A percentile compares a stretch with the other conserved stretches of the same genome.
Conservation (phyloP, 2,329 filamentous ascomycete genomes). For the Aspergillus fumigatus region DNA sequence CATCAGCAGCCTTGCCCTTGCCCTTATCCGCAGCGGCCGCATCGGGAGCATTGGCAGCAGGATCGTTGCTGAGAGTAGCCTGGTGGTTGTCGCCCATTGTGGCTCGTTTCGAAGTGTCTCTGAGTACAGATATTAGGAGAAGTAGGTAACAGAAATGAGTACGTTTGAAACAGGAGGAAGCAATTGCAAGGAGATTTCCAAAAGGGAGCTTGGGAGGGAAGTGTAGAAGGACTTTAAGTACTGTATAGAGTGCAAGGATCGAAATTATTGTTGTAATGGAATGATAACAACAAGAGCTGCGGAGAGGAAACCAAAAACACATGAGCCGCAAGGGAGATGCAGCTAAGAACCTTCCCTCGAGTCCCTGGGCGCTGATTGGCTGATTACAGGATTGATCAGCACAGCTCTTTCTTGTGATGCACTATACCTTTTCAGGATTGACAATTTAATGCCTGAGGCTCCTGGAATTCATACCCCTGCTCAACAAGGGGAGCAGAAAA, state of each 20-base stretch:
- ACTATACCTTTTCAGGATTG: neutral
- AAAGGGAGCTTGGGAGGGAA: neutral
- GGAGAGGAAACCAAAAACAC: neutral
- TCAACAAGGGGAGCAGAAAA: neutral
- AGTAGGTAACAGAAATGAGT: constrained; percentile 10
- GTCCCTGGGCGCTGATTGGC: neutral
- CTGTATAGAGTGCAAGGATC: neutral
- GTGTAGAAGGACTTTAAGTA: neutral
- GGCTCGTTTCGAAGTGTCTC: constrained; percentile 7
- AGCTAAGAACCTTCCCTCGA: neutral
- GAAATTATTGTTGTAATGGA: neutral
- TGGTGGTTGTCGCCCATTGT: constrained; percentile 35
- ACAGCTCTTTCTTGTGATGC: neutral
- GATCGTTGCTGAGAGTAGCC: constrained; percentile 26
- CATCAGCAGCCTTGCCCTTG: constrained; percentile 71
- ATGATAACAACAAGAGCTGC: neutral
- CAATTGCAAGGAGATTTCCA: neutral
- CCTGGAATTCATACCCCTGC: neutral
- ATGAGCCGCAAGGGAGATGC: neutral
- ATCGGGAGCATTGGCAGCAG: constrained; percentile 37
- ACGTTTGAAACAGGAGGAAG: constrained; percentile 5
- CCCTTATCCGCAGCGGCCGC: constrained; percentile 62
- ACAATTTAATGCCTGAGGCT: neutral
- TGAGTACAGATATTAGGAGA: constrained; percentile 17
- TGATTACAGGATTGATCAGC: neutral